Conservation (phyloP, 805 yeast species). For the Naumovozyma castellii region DNA sequence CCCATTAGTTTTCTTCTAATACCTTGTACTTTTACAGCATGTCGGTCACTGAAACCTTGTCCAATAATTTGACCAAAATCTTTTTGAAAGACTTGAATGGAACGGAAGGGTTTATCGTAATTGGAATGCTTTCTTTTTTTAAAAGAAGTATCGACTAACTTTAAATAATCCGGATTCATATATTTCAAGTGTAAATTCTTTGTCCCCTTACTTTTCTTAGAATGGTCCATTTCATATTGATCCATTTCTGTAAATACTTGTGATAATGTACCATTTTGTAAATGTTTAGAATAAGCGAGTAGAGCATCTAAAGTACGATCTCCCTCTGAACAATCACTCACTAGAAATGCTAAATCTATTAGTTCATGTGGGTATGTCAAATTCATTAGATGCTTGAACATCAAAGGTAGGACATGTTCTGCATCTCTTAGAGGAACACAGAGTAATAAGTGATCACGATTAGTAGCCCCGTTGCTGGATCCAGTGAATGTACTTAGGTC, state of each 20-base stretch:
- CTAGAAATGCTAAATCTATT: constrained; percentile 72
- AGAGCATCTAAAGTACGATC: constrained; percentile 60
- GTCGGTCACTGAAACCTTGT: constrained; percentile 76
- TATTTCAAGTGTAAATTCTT: constrained; percentile 56
- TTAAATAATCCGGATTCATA: constrained; percentile 58
- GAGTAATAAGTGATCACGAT: constrained; percentile 57
- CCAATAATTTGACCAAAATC: constrained; percentile 81
- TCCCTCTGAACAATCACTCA: constrained; percentile 63
- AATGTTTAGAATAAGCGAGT: constrained; percentile 52
- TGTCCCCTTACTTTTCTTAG: constrained; percentile 39
- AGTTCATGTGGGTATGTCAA: constrained; percentile 73
- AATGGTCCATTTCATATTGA: constrained; percentile 33
- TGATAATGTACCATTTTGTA: constrained; percentile 63
- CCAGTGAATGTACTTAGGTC: constrained; percentile 55
- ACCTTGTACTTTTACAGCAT: constrained; percentile 79
- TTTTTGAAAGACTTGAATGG: constrained; percentile 69
- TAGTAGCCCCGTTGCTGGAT: constrained; percentile 36
- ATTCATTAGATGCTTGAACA: constrained; percentile 79
- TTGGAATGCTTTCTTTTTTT: constrained; percentile 56
- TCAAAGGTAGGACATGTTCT: constrained; percentile 63
- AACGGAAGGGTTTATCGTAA: constrained; percentile 62
- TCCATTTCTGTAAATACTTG: constrained; percentile 28
- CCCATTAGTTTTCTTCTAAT: constrained; percentile 79
- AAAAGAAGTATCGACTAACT: constrained; percentile 48
- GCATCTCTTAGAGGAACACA: constrained; percentile 76